Conservation (phyloP, 805 yeast genomes). For the Candida vaughaniae region DNA sequence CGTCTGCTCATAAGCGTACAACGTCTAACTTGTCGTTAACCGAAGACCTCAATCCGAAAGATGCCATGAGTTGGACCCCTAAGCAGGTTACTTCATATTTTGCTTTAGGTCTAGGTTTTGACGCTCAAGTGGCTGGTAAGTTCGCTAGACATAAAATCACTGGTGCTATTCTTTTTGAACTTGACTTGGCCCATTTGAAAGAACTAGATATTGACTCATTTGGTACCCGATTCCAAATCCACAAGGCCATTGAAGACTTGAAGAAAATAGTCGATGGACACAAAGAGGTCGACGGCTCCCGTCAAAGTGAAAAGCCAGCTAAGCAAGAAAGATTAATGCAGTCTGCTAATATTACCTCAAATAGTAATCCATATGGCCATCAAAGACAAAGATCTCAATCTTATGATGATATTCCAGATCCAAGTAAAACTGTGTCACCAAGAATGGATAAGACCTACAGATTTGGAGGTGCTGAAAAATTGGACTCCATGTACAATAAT, state of each 20-base stretch:
- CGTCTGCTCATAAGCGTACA: conserved; percentile 5
- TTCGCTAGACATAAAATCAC: conserved; percentile 87
- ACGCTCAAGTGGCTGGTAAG: conserved; percentile 67
- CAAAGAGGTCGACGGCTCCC: background rate
- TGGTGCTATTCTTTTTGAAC: conserved; percentile 79
- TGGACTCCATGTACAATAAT: background rate
- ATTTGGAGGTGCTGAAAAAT: conserved; percentile 26
- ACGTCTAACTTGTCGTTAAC: conserved; percentile 17
- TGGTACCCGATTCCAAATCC: conserved; percentile 92
- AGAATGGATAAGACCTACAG: conserved; percentile 28
- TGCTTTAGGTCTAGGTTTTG: conserved; percentile 66
- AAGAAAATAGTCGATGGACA: conserved; percentile 22
- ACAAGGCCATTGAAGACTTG: conserved; percentile 80
- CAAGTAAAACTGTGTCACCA: conserved; percentile 20
- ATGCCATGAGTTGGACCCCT: conserved; percentile 74
- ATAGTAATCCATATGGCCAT: conserved; percentile 1
- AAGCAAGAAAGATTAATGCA: conserved; percentile 2
- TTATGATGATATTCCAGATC: conserved; percentile 37
- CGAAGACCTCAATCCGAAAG: conserved; percentile 44
- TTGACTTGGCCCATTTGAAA: conserved; percentile 82
- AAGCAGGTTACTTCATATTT: conserved; percentile 82
- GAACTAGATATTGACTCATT: conserved; percentile 90
- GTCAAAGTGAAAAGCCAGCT: conserved; percentile 1
- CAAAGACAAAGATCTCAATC: conserved; percentile 51
- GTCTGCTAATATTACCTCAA: conserved; percentile 1